These are phyloP conservation scores for Dunaliella salina DNA, from an alignment of 163 green algal genomes.

Conservation along the genomic window DNA sequence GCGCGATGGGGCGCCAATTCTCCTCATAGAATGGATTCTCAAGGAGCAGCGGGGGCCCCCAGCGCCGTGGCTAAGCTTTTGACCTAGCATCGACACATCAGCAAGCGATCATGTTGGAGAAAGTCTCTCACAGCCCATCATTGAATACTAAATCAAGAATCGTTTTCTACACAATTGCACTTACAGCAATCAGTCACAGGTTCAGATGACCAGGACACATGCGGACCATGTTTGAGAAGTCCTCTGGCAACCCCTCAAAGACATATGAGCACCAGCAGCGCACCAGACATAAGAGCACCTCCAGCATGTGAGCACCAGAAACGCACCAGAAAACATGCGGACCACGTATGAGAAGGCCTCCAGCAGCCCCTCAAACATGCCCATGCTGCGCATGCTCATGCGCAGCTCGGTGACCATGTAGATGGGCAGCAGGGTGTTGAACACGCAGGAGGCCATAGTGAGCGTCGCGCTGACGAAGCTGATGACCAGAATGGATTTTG, in stretches of 20 bases:
- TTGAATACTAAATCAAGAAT: no score
- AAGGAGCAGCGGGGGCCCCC: no score
- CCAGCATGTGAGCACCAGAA: not conserved
- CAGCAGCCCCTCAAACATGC: constrained; percentile 59
- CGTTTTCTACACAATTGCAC: no score
- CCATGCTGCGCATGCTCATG: constrained; percentile 56
- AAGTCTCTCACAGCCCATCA: no score
- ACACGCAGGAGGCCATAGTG: constrained; percentile 45
- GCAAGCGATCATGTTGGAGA: no score
- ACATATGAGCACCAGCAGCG: no score
- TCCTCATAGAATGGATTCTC: no score
- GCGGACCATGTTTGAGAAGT: constrained; percentile 51
- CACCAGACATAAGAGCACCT: constrained; percentile 19
- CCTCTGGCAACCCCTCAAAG: constrained; percentile 56
- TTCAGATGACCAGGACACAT: constrained; percentile 53
- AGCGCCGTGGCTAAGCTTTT: no score
- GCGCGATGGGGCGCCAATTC: no score
- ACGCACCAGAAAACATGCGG: constrained; percentile 52
- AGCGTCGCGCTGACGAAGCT: constrained; percentile 36
- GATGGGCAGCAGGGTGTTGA: constrained; percentile 51
- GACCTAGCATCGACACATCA: no score
- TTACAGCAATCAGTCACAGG: no score
- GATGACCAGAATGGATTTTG: constrained; percentile 41
- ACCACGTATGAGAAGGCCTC: constrained; percentile 64
- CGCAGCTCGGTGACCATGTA: constrained; percentile 60